Percentiles rank a stretch among this genome's conserved stretches.
These are phyloP conservation scores for Erigeron philadelphicus DNA, from an alignment of 140 eudicot genomes.

Conservation along the genomic window DNA sequence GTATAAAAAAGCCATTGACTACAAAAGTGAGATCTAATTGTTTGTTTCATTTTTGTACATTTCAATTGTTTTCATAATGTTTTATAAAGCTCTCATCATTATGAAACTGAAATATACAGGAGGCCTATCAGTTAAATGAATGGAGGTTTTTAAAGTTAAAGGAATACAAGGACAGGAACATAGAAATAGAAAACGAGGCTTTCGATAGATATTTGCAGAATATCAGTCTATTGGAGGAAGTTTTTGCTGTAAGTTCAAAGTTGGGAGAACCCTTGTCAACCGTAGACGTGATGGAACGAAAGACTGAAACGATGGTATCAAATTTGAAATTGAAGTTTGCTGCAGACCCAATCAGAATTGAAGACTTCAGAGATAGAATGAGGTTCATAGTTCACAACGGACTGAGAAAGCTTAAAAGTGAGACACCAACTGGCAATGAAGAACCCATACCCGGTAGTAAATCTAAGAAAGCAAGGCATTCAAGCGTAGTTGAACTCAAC, in stretches of 20 bases:
- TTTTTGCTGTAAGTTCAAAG: slow-evolving; percentile 43
- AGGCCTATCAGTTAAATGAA: slow-evolving; percentile 75
- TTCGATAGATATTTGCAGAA: slow-evolving; percentile 77
- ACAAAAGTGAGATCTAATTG: slow-evolving; percentile 49
- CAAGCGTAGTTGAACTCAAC: slow-evolving; percentile 43
- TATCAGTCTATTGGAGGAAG: slow-evolving; percentile 55
- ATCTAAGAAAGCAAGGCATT: slow-evolving; percentile 47
- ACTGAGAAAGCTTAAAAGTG: slow-evolving; percentile 44
- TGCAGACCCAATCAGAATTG: slow-evolving; percentile 56
- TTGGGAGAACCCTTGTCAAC: slow-evolving; percentile 33
- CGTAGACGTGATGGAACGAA: slow-evolving; percentile 22
- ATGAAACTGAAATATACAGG: slow-evolving; percentile 37
- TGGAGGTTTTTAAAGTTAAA: slow-evolving; percentile 83
- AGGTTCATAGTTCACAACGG: slow-evolving; percentile 56
- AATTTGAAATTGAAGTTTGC: slow-evolving; percentile 46
- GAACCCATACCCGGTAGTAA: slow-evolving; percentile 33
- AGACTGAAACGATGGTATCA: slow-evolving; percentile 29
- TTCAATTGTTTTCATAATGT: background rate
- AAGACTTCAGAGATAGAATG: slow-evolving; percentile 57
- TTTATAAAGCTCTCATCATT: background rate
- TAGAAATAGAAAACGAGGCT: slow-evolving; percentile 70
- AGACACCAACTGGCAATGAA: slow-evolving; percentile 32
- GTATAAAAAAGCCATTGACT: slow-evolving; percentile 83
- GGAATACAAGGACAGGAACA: slow-evolving; percentile 59
- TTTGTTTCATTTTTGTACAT: slow-evolving; percentile 1